phyloP scores from a whole-genome alignment of 805 yeast genomes.

The Ogataea methylovora region DNA sequence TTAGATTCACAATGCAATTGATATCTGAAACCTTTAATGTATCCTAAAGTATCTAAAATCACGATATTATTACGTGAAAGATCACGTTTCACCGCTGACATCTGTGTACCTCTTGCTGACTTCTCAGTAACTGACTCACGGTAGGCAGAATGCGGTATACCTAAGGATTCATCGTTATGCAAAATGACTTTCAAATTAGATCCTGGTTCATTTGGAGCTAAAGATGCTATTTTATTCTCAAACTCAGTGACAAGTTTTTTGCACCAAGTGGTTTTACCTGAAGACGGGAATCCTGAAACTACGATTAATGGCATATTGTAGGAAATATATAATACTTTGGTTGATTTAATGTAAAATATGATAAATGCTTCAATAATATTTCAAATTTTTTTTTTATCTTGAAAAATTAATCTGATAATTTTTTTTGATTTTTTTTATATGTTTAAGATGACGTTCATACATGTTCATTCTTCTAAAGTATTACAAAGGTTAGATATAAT shows the following conservation, averaged over 20 bases:
- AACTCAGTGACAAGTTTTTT: slow-evolving; percentile 41
- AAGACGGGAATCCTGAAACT: slow-evolving; percentile 77
- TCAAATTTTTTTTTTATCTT: no score
- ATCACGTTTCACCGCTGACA: slow-evolving; percentile 84
- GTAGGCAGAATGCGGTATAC: slow-evolving; percentile 63
- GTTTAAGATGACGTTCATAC: no score
- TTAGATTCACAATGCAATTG: slow-evolving; percentile 93
- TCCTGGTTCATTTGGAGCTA: slow-evolving; percentile 39
- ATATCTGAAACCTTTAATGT: slow-evolving; percentile 92
- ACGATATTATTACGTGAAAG: slow-evolving; percentile 64
- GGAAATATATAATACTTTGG: no score
- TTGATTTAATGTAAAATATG: no score
- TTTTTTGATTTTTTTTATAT: no score
- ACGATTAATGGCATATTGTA: slow-evolving; percentile 77
- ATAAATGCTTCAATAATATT: no score
- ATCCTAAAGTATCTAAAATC: slow-evolving; percentile 76
- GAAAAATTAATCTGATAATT: no score
- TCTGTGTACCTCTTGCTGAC: slow-evolving; percentile 72
- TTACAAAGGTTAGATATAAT: no score
- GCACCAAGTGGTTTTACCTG: slow-evolving; percentile 81
- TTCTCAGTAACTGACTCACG: slow-evolving; percentile 71
- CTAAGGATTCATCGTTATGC: slow-evolving; percentile 73
- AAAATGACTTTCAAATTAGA: slow-evolving; percentile 52
- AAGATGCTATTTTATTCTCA: slow-evolving; percentile 33
- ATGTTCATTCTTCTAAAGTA: no score